Percentiles rank a stretch among this genome's conserved stretches.
Conservation (phyloP, 2,329 filamentous ascomycete species). For the Aspergillus tamarii region DNA sequence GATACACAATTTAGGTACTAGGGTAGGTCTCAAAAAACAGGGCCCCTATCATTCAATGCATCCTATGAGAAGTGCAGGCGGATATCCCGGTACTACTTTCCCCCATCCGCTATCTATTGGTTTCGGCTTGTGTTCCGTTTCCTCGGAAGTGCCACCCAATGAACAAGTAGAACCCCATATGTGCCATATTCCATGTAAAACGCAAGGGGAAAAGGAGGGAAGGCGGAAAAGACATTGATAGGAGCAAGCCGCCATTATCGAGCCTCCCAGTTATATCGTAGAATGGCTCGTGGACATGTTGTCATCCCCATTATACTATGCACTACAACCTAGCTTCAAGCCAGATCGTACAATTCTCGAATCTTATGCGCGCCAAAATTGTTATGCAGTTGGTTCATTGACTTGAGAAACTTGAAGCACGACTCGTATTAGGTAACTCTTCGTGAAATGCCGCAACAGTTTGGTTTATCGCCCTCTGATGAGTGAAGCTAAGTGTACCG, state of each 20-base stretch:
- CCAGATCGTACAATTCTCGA: neutral
- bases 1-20: neutral
- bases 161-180: neutral
- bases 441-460: neutral
- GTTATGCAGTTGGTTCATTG: neutral
- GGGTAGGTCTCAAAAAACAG: neutral
- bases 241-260: neutral
- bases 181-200: neutral
- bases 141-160: constrained; percentile 6
- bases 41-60: neutral
- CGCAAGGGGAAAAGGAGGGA: neutral
- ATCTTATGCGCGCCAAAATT: neutral
- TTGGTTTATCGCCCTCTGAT: neutral
- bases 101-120: neutral
- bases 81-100: constrained; percentile 1
- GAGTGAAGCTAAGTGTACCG: neutral
- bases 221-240: neutral
- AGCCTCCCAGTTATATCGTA: neutral
- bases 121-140: neutral
- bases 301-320: neutral
- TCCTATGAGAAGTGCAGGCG: neutral
- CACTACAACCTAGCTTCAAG: neutral
- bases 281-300: neutral
- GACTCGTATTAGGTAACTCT: neutral
- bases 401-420: neutral